Base-by-base conservation (phyloP, 371 early-diverging fungal genomes). In the Mortierella sp. region DNA sequence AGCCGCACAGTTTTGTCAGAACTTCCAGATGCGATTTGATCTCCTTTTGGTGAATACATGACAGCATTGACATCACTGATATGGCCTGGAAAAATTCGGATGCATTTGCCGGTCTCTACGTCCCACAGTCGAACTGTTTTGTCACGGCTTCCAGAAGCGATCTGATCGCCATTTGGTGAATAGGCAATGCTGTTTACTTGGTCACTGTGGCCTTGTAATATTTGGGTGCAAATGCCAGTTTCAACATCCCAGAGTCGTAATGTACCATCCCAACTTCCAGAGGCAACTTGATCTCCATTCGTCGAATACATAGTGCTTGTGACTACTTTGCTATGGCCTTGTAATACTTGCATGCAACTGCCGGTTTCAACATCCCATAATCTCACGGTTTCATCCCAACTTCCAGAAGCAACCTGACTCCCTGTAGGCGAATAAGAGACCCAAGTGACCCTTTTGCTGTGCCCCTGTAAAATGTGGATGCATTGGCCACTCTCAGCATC, bases 81-180 rank as follows among this genome's bases (percentile, higher is more conserved):
- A 19, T 47, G 47, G 10, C 47, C 47, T 16, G 16, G 47, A 47
- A 19, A 16, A 10, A 16, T 47, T 1, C 47, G 16, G 16, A 47
- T 47, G 19, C 36, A 36, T 3, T 6, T 36, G 36, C 36, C 36
- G 36, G 36, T 36, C 7, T 36, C 36, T 0, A 36, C 16, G 5
- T 47, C 19, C 47, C 47, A 47, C 13, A 47, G 47, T 47, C 47
- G 13, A 19, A 47, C 47, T 16, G 47, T 47, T 47, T 59, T 67
- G 47, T 67, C 67, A 3, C 19, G 7, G 28, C 66, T 66, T 32
- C 66, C 55, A 32, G 66, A 66, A 11, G 58, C 58, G 24, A 66
- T 57, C 41, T 66, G 55, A 13, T 48, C 36, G 0, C 36, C 36
- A 36, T 36, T 1, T 36, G 36, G 36, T 36, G 36, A 36, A 36